Base-by-base conservation (phyloP, 2,329 filamentous ascomycete genomes). In the Fusarium azukiicola region DNA sequence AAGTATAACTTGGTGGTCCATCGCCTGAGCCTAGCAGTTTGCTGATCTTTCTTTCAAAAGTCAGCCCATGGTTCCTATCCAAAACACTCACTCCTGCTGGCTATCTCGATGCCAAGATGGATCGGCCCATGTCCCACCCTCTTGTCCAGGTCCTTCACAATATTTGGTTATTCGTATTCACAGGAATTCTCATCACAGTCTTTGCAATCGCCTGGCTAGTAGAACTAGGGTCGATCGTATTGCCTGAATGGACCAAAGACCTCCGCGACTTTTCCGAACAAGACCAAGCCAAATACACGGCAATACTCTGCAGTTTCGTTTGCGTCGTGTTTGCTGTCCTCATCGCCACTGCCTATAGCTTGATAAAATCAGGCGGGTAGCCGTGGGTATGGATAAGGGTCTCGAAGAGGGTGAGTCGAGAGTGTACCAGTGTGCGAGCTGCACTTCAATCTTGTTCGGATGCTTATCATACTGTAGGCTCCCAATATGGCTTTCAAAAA, bases 181-280 rank as follows among this genome's bases (percentile, higher is more conserved):
- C 69, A 5, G n/a, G 61, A 13, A 58, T 78, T 8, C 52, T 78
- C 10, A 54, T 78, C 17, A 21, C 38, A 0, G 68, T 78, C n/a
- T 78, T 78, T 12, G 32, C 47, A 32, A 23, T 72, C 5, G 64
- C 69, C 14, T 73, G 36, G 9, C 46, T 78, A 9, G 76, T 78
- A 1, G 73, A 76, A 12, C 58, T 42, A 14, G 23, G 49, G 2
- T n/a, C 66, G 9, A 71, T 78, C 17, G 8, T 47, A 6, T 69
- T 78, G 69, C 75, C 75, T 14, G 58, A 69, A 4, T 78, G 75
- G 76, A 78, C 75, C 6, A 78, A 76, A 49, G 76, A 78, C 21
- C 58, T 78, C 4, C 73, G 73, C 21, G 46, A 78, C 27, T 78
- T 76, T 21, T 66, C 75, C 3, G 73, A 54, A 8, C 66, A 70